A percentile compares a stretch with the other conserved stretches of the same genome.
Evolutionary conservation across 176 grass and related monocot genomes (phyloP).

Genomic region (Canna indica): DNA sequence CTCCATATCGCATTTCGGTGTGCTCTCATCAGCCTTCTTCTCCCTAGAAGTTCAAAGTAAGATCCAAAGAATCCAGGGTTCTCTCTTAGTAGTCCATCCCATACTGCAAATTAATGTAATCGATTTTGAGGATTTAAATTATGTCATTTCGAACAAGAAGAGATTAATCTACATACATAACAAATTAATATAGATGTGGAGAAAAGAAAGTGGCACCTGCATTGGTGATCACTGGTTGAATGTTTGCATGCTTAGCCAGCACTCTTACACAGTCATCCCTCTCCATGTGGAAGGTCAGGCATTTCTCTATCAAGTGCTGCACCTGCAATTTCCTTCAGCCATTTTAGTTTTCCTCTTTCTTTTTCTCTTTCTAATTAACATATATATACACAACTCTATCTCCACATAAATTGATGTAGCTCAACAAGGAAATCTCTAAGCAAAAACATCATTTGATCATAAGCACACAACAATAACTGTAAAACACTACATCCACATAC

Average conservation of each 20-base stretch:
- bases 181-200: neutral
- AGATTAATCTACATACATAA: neutral
- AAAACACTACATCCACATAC: too few species aligned
- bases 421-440: too few species aligned
- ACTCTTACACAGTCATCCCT: neutral
- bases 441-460: too few species aligned
- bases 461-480: too few species aligned
- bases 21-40: neutral
- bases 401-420: too few species aligned
- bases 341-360: neutral
- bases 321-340: constrained; percentile 2
- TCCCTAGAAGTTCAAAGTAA: neutral
- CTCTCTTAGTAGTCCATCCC: constrained; percentile 14
- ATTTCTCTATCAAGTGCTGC: constrained; percentile 24
- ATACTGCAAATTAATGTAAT: neutral
- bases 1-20: neutral
- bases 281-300: constrained; percentile 21
- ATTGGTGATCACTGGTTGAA: constrained; percentile 16
- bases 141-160: neutral
- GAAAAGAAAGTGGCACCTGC: neutral
- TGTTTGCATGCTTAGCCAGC: constrained; percentile 9
- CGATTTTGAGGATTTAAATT: neutral
- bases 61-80: constrained; percentile 17
- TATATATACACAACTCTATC: too few species aligned
- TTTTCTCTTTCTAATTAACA: neutral